Evolutionary conservation across 1,284 basidiomycete species (phyloP).

Genomic region (Cryptococcus sp.): DNA sequence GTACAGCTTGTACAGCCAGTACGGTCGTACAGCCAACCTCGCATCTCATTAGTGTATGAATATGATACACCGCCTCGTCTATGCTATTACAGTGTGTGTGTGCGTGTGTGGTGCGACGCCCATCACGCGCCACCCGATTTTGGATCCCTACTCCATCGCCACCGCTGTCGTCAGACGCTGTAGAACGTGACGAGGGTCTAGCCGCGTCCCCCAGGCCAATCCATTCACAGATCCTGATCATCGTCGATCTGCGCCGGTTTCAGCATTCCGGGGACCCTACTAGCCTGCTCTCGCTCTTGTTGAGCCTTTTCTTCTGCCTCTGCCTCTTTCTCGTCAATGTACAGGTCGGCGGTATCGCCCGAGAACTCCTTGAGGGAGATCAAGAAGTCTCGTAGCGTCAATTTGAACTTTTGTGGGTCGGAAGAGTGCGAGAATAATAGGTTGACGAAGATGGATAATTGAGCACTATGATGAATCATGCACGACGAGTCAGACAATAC

Average conservation of each 20-base stretch:
- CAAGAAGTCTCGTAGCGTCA: conserved; percentile 75
- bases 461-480: conserved; percentile 50
- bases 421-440: conserved; percentile 81
- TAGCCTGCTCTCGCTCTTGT: conserved; percentile 82
- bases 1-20: too few relatives aligned
- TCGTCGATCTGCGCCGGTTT: conserved; percentile 88
- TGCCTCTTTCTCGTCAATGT: conserved; percentile 91
- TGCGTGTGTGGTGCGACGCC: too few relatives aligned
- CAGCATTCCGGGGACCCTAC: conserved; percentile 97
- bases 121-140: too few relatives aligned
- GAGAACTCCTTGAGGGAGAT: conserved; percentile 90
- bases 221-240: conserved; percentile 60
- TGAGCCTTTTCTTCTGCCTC: conserved; percentile 70
- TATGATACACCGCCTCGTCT: too few relatives aligned
- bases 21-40: too few relatives aligned
- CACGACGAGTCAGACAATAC: neutral
- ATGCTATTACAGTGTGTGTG: too few relatives aligned
- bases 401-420: conserved; percentile 92
- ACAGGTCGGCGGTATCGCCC: conserved; percentile 81
- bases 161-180: too few relatives aligned
- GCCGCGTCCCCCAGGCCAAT: too few relatives aligned
- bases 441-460: conserved; percentile 77
- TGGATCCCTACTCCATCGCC: too few relatives aligned
- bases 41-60: too few relatives aligned
- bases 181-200: too few relatives aligned